A percentile compares a stretch with the other conserved stretches of the same genome.
These are phyloP conservation scores for Nitzschia palea DNA, from an alignment of 108 stramenopile species.

Conservation along the genomic window DNA sequence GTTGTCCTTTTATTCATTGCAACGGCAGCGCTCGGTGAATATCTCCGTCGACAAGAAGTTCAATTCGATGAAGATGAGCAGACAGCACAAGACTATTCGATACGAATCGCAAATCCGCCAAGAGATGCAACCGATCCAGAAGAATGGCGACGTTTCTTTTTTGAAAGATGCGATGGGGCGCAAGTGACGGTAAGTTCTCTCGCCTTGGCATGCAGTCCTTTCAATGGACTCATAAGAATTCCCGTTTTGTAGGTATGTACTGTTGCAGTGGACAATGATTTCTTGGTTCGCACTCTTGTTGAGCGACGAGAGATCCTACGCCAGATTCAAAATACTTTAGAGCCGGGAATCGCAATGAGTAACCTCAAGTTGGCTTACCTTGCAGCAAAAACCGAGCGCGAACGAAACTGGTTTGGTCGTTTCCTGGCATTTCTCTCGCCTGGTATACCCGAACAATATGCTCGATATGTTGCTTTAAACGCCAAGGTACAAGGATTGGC, in stretches of 20 bases:
- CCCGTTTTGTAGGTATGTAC: conserved; percentile 41
- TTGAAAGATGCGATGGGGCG: conserved; percentile 49
- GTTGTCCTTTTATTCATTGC: conserved; percentile 49
- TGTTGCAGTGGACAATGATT: conserved; percentile 81
- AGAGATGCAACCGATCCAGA: conserved; percentile 82
- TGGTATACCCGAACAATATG: conserved; percentile 49
- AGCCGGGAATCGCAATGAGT: conserved; percentile 56
- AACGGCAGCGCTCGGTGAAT: conserved; percentile 37
- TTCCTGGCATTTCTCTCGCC: conserved; percentile 44
- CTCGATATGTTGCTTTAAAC: conserved; percentile 48
- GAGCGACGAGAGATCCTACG: conserved; percentile 69
- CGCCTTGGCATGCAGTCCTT: too few species aligned
- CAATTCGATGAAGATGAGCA: conserved; percentile 84
- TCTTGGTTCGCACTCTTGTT: conserved; percentile 67
- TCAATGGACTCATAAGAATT: background rate
- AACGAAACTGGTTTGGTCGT: conserved; percentile 42
- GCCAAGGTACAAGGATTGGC: conserved; percentile 70
- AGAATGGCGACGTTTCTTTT: conserved; percentile 84
- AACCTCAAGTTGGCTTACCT: conserved; percentile 55
- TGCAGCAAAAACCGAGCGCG: conserved; percentile 57
- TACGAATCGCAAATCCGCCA: conserved; percentile 75
- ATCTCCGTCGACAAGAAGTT: conserved; percentile 54
- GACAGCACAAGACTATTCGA: conserved; percentile 91
- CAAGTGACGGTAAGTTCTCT: conserved; percentile 56
- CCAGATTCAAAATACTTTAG: conserved; percentile 49